These are phyloP conservation scores for Penicillium paradoxum DNA, from an alignment of 495 filamentous ascomycete species.

Conservation along the genomic window DNA sequence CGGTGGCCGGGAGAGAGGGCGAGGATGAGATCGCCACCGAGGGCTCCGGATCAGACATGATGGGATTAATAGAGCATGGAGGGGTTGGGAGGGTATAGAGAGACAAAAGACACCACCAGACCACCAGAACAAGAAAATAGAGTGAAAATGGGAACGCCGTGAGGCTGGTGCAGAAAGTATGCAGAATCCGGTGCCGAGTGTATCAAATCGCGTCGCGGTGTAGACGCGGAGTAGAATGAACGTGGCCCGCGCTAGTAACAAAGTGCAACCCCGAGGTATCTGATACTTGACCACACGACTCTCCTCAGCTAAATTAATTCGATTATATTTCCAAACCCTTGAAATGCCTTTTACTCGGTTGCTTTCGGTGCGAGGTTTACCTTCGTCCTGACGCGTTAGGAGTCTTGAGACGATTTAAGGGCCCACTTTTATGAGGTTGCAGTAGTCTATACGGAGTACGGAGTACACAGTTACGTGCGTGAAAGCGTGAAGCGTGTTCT, in stretches of 20 bases:
- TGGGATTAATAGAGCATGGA: conserved; percentile 22
- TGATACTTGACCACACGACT: conserved; percentile 5
- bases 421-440: background rate
- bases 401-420: background rate
- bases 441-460: background rate
- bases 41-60: conserved; percentile 38
- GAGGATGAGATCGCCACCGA: conserved; percentile 35
- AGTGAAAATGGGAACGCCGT: conserved; percentile 10
- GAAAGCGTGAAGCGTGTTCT: background rate
- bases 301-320: background rate
- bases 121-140: conserved; percentile 2
- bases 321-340: background rate
- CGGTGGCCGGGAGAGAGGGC: conserved; percentile 32
- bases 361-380: background rate
- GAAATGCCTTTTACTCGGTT: background rate
- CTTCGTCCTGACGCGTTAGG: background rate
- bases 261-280: conserved; percentile 17
- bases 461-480: background rate
- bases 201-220: conserved; percentile 40
- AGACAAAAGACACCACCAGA: conserved; percentile 9
- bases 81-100: conserved; percentile 4
- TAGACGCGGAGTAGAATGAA: conserved; percentile 36
- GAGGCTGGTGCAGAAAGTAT: conserved; percentile 22
- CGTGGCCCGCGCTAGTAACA: conserved; percentile 29
- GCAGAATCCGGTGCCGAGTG: conserved; percentile 12